phyloP scores from a whole-genome alignment of 2,329 filamentous ascomycete species.

The Penicillium sp. region DNA sequence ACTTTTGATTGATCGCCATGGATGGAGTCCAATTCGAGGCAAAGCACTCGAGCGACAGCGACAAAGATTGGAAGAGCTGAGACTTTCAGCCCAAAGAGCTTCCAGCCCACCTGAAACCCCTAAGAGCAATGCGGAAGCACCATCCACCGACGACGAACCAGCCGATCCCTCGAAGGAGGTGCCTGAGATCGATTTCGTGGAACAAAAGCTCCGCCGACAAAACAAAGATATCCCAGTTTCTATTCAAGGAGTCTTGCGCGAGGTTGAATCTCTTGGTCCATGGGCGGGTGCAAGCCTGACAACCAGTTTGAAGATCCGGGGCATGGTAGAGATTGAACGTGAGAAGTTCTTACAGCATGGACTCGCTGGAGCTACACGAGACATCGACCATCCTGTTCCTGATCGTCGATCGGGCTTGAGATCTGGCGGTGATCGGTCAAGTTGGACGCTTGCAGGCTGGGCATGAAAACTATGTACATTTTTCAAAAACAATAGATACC shows the following conservation, averaged over 20 bases:
- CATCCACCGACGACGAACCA: constrained; percentile 10
- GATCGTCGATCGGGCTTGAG: constrained; percentile 43
- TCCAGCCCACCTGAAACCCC: background rate
- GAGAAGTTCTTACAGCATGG: constrained; percentile 60
- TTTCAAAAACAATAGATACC: constrained; percentile 23
- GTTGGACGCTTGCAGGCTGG: constrained; percentile 52
- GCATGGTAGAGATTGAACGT: constrained; percentile 63
- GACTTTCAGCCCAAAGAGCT: constrained; percentile 14
- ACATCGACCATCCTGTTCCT: constrained; percentile 39
- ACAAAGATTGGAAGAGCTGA: constrained; percentile 47
- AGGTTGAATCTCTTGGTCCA: constrained; percentile 60
- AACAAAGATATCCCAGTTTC: constrained; percentile 37
- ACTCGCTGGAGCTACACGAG: constrained; percentile 47
- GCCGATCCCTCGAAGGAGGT: constrained; percentile 29
- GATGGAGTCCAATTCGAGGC: constrained; percentile 76
- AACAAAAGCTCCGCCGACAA: constrained; percentile 40
- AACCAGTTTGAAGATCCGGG: constrained; percentile 58
- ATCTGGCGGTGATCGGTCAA: constrained; percentile 47
- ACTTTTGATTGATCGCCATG: constrained; percentile 63
- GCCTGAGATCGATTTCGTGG: constrained; percentile 50
- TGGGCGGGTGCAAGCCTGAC: constrained; percentile 66
- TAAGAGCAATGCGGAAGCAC: constrained; percentile 7
- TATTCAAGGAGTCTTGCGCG: constrained; percentile 46
- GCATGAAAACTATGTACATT: constrained; percentile 33
- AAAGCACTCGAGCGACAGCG: constrained; percentile 58